These are phyloP conservation scores for Kitagawia praeruptora DNA, from an alignment of 129 eudicot species.

Conservation along the genomic window DNA sequence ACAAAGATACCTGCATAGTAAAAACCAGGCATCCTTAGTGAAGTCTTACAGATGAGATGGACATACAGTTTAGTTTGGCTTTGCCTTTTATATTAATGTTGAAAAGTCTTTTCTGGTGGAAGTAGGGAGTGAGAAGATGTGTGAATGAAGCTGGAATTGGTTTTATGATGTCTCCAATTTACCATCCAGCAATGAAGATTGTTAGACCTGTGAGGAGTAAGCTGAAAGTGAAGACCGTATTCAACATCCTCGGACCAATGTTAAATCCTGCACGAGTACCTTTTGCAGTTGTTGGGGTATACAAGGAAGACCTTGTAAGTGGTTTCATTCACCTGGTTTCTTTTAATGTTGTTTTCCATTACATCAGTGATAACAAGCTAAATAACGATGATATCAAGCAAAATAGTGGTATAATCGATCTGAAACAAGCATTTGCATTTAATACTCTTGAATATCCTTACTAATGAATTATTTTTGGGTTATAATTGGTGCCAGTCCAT, in stretches of 20 bases:
- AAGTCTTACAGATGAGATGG: neutral
- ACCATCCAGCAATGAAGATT: slow-evolving; percentile 90
- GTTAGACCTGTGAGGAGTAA: slow-evolving; percentile 81
- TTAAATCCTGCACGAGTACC: slow-evolving; percentile 88
- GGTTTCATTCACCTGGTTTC: neutral
- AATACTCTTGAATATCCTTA: neutral
- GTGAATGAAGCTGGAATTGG: slow-evolving; percentile 79
- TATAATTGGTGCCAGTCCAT: neutral
- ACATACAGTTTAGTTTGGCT: neutral
- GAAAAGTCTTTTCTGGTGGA: neutral
- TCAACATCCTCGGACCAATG: slow-evolving; percentile 89
- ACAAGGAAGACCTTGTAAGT: slow-evolving; percentile 77
- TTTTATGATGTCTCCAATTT: slow-evolving; percentile 86
- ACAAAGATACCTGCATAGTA: neutral
- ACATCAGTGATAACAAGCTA: neutral
- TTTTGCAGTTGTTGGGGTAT: slow-evolving; percentile 92
- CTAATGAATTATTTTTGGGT: neutral
- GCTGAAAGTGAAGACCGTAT: slow-evolving; percentile 87
- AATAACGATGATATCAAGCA: neutral
- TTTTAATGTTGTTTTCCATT: neutral
- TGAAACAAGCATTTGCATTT: slow-evolving; percentile 2
- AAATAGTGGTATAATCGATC: neutral
- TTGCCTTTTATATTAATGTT: neutral
- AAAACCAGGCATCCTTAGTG: neutral
- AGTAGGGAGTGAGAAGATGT: slow-evolving; percentile 69